Percentiles rank a stretch among this genome's conserved stretches.
These are phyloP conservation scores for Aspergillus costaricaensis DNA, from an alignment of 2,329 filamentous ascomycete genomes.

Conservation along the genomic window DNA sequence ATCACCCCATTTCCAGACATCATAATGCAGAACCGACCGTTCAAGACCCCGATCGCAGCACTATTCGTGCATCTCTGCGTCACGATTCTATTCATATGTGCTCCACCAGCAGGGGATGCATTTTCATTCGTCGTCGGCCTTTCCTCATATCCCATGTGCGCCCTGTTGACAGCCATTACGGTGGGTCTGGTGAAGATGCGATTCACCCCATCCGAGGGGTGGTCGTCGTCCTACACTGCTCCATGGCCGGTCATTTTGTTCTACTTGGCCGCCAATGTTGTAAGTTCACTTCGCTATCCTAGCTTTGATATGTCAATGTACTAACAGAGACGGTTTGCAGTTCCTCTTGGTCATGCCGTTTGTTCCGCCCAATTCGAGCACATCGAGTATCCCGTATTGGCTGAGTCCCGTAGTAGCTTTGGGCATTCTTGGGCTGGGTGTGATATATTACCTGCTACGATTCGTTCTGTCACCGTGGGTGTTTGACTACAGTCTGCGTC, in stretches of 20 bases:
- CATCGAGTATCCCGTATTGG: constrained; percentile 21
- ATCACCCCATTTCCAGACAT: constrained; percentile 26
- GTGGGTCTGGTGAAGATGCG: constrained; percentile 23
- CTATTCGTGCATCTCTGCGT: constrained; percentile 22
- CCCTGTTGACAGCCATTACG: constrained; percentile 21
- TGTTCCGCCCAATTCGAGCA: constrained; percentile 19
- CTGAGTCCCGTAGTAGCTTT: constrained; percentile 22
- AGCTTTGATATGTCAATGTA: neutral
- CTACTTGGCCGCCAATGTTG: constrained; percentile 22
- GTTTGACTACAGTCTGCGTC: constrained; percentile 18
- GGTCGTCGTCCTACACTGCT: constrained; percentile 15
- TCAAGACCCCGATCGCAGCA: constrained; percentile 21
- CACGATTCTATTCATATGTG: constrained; percentile 26
- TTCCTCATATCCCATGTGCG: constrained; percentile 21
- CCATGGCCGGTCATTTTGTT: constrained; percentile 22
- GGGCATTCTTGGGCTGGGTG: constrained; percentile 19
- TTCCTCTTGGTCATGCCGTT: constrained; percentile 26
- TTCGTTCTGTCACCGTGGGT: constrained; percentile 19
- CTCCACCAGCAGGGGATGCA: constrained; percentile 26
- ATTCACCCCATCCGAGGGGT: constrained; percentile 10
- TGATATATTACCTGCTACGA: constrained; percentile 17
- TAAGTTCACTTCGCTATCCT: constrained; percentile 1
- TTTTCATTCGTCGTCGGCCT: constrained; percentile 28
- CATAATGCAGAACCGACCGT: constrained; percentile 27
- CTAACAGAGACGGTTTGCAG: neutral